A percentile compares a stretch with the other conserved stretches of the same genome.
phyloP scores from a whole-genome alignment of 2,329 filamentous ascomycete genomes.

The Arthrinium puccinioides region DNA sequence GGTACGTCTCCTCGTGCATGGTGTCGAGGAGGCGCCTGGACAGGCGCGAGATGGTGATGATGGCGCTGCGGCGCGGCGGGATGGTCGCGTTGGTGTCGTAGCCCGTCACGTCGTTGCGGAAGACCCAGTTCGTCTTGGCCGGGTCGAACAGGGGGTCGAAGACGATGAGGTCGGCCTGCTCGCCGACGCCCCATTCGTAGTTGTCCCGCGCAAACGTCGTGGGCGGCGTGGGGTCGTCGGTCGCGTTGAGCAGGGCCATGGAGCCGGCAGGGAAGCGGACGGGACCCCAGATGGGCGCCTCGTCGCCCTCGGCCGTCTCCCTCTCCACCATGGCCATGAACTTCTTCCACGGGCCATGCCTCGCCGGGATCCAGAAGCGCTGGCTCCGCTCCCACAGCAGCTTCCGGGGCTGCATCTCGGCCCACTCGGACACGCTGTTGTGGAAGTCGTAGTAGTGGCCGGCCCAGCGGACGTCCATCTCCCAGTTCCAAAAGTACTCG shows the following conservation, averaged over 20 bases:
- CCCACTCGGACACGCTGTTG: slow-evolving; percentile 44
- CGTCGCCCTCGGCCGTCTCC: slow-evolving; percentile 31
- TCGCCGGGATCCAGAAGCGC: slow-evolving; percentile 51
- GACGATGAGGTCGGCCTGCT: slow-evolving; percentile 52
- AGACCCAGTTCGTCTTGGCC: slow-evolving; percentile 47
- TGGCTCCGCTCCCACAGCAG: slow-evolving; percentile 55
- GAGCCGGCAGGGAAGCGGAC: slow-evolving; percentile 22
- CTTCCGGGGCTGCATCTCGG: slow-evolving; percentile 50
- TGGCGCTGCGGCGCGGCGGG: slow-evolving; percentile 49
- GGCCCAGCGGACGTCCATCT: slow-evolving; percentile 37
- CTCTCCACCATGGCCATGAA: slow-evolving; percentile 48
- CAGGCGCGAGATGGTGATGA: slow-evolving; percentile 48
- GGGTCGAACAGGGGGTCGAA: slow-evolving; percentile 56
- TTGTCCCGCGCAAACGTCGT: slow-evolving; percentile 56
- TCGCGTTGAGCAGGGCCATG: slow-evolving; percentile 45
- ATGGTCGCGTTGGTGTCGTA: slow-evolving; percentile 41
- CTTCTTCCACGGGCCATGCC: slow-evolving; percentile 49
- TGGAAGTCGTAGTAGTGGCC: slow-evolving; percentile 49
- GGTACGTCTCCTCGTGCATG: slow-evolving; percentile 50
- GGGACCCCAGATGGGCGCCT: slow-evolving; percentile 55
- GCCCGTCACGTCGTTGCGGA: slow-evolving; percentile 48
- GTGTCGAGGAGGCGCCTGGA: slow-evolving; percentile 43
- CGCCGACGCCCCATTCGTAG: slow-evolving; percentile 50
- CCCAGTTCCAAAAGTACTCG: slow-evolving; percentile 41
- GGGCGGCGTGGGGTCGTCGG: slow-evolving; percentile 52